Conservation (phyloP, 164 flowering plant genomes). For the Vitis rupestris region DNA sequence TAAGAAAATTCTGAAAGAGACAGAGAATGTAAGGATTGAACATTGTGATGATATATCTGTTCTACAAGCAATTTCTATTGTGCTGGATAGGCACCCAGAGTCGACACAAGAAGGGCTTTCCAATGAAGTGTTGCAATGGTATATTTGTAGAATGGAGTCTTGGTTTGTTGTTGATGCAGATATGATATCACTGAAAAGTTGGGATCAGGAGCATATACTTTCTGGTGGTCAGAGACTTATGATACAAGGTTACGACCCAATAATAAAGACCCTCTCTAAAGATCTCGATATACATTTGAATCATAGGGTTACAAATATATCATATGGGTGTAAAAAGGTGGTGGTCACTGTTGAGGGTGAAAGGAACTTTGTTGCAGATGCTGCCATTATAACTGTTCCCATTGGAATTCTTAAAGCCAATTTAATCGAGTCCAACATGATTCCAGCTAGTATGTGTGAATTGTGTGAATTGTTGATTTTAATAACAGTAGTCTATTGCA, state of each 20-base stretch:
- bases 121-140: slow-evolving; percentile 85
- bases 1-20: slow-evolving; percentile 75
- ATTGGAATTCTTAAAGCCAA: slow-evolving; percentile 81
- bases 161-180: slow-evolving; percentile 97
- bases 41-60: slow-evolving; percentile 70
- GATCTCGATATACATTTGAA: slow-evolving; percentile 71
- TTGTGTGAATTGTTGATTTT: too few species aligned
- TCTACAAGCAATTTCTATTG: slow-evolving; percentile 69
- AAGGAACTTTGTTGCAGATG: slow-evolving; percentile 66
- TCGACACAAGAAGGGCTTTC: slow-evolving; percentile 80
- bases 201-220: slow-evolving; percentile 96
- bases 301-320: slow-evolving; percentile 76
- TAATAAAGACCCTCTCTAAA: slow-evolving; percentile 71
- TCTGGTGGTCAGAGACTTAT: slow-evolving; percentile 97
- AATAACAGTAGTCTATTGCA: too few species aligned
- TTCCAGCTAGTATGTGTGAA: too few species aligned
- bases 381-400: slow-evolving; percentile 83
- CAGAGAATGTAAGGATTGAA: slow-evolving; percentile 82
- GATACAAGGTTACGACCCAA: slow-evolving; percentile 88
- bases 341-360: slow-evolving; percentile 63
- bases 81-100: slow-evolving; percentile 64
- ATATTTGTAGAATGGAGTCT: slow-evolving; percentile 90
- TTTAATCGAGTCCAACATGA: slow-evolving; percentile 54
- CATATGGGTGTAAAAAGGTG: slow-evolving; percentile 51
- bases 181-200: slow-evolving; percentile 78